Base-by-base conservation (phyloP, 441 rosid species). In the Euphorbia schlechtendalii region DNA sequence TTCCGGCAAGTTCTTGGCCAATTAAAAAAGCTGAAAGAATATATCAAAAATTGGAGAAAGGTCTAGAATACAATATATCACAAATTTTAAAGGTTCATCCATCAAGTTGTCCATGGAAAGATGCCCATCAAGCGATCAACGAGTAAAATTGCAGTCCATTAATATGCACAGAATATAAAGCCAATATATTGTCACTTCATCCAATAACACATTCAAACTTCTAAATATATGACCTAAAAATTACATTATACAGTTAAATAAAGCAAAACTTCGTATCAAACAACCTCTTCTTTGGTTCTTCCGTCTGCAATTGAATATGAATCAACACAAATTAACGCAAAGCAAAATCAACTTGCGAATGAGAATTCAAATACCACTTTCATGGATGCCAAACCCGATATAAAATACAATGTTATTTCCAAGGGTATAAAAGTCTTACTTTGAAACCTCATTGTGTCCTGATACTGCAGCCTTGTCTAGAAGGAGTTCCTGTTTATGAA, bases 401-500 rank as follows among this genome's bases (percentile, higher is more conserved):
- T 17, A 43, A 59, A 63, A 32, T 30, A 60, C 30, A 13, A 57
- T 17, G n/a, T 25, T 8, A 54, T 61, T 21, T 45, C 3, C 41
- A 70, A 6, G 59, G 43, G 56, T 34, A 63, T 63, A 59, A 63
- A 52, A 54, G 63, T 59, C 90, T 73, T 84, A 88, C 99, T 62
- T 71, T 64, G 78, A 75, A 71, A 72, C 72, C 74, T 51, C 86
- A 78, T 65, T 86, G 66, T 73, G 74, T 62, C 65, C 73, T 20
- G 76, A 67, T 55, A 73, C 73, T 51, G 75, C 74, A 75, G 65
- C 80, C 81, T 84, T 86, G 74, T 81, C 88, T 56, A 79, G 78
- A 76, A 86, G 82, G 65, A 89, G 71, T 25, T 87, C 96, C 99
- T 92, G 89, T 68, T 73, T 55, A 75, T 63, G 64, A 73, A 51